These are phyloP conservation scores for Geranium brycei DNA, from an alignment of 345 rosid genomes.

Conservation along the genomic window DNA sequence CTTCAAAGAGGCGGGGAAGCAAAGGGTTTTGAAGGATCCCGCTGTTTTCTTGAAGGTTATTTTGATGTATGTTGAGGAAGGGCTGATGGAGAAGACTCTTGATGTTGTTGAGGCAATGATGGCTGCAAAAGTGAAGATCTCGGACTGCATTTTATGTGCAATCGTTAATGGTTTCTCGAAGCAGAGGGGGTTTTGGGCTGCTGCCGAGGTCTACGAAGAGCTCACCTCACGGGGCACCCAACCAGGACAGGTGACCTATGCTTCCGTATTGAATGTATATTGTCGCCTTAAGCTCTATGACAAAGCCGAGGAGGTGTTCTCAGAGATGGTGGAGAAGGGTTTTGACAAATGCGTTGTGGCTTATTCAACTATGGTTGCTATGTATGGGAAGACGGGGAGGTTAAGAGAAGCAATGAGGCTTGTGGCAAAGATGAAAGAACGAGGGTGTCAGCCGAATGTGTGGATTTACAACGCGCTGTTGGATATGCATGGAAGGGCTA, in stretches of 20 bases:
- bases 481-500: slow-evolving; percentile 73
- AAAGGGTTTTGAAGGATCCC: slow-evolving; percentile 38
- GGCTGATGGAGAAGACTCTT: slow-evolving; percentile 44
- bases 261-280: slow-evolving; percentile 56
- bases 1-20: slow-evolving; percentile 49
- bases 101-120: slow-evolving; percentile 47
- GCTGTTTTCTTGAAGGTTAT: slow-evolving; percentile 63
- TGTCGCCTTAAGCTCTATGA: slow-evolving; percentile 39
- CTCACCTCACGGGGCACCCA: slow-evolving; percentile 33
- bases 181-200: slow-evolving; percentile 46
- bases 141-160: slow-evolving; percentile 69
- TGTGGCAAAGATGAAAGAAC: slow-evolving; percentile 64
- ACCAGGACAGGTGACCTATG: slow-evolving; percentile 87
- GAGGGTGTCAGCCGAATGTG: slow-evolving; percentile 61
- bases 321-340: slow-evolving; percentile 60
- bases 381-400: slow-evolving; percentile 66
- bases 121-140: slow-evolving; percentile 30
- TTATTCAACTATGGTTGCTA: slow-evolving; percentile 59
- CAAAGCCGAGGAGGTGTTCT: slow-evolving; percentile 48
- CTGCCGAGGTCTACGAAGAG: slow-evolving; percentile 39
- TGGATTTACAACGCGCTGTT: slow-evolving; percentile 74
- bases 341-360: slow-evolving; percentile 71
- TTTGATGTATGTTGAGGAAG: slow-evolving; percentile 53
- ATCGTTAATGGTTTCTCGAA: slow-evolving; percentile 57
- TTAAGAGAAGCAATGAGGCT: slow-evolving; percentile 53